Evolutionary conservation across 257 asterid genomes (phyloP), one percentile per base, ranked within the genome.

Genomic region (Parsonsia alboflavescens): DNA sequence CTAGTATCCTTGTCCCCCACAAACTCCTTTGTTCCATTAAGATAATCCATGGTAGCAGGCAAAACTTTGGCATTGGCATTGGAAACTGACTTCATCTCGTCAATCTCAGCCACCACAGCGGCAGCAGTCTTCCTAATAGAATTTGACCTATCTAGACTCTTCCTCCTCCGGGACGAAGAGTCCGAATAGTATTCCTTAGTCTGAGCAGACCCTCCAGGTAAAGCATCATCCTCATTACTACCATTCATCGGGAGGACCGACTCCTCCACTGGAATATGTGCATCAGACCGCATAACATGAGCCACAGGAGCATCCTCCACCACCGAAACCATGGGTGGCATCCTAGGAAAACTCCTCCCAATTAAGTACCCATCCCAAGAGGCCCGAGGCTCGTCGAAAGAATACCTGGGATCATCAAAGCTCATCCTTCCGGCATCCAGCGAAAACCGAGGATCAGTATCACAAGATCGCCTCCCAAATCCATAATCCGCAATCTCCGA

Each of bases 401-500:
- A 91, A 62, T 87, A 93, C 59, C 98, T 77, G 0, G 96, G 86
- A 84, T 88, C 97, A 70, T 93, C 97, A 42, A 90, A 85, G 79
- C 96, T 88, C 64, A 90, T 88, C 80, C 98, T 80, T 7, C 88
- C 91, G 13, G 89, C 93, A 76, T 93, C 98, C 5, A 93, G 96
- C 5, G 98, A 93, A 39, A 91, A 93, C 57, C 98, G 80, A 0
- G 98, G 96, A 77, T 89, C 96, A 6, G 82, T 85, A 72, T 91
- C 98, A 49, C 97, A 88, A 5, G 98, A 93, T 63, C 97, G 86
- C 78, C 98, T 79, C 21, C 97, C 96, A 70, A 80, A 89, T 48
- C 97, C 98, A 62, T 91, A 93, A 81, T 93, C 97, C 30, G 95
- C 98, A 61, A 93, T 82, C 83, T 93, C 96, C 0, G 97, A 93